These are phyloP conservation scores for Neofusicoccum ribis DNA, from an alignment of 2,329 filamentous ascomycete species.

Conservation along the genomic window DNA sequence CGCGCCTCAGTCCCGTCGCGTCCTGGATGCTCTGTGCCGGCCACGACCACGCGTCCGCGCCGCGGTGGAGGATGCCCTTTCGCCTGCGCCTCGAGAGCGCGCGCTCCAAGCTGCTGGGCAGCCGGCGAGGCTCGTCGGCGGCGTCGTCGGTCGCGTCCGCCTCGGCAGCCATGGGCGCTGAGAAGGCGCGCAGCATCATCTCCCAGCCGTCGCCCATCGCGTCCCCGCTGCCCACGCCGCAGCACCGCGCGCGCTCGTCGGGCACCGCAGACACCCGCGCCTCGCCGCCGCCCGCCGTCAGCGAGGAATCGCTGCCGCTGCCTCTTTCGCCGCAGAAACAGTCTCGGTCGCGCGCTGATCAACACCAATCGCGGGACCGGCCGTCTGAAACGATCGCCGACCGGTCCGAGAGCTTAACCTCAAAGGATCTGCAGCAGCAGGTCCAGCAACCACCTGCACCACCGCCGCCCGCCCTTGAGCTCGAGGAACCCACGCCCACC, in stretches of 20 bases:
- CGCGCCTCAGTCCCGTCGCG: background rate
- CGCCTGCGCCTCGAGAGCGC: slow-evolving; percentile 12
- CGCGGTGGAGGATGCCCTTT: slow-evolving; percentile 11
- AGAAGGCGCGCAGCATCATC: slow-evolving; percentile 10
- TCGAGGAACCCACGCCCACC: slow-evolving; percentile 38
- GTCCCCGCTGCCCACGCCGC: slow-evolving; percentile 5
- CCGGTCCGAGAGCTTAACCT: slow-evolving; percentile 24
- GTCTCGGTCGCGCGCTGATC: slow-evolving; percentile 5
- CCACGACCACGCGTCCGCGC: background rate
- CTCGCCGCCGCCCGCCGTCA: background rate
- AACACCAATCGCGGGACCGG: slow-evolving; percentile 16
- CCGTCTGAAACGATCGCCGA: slow-evolving; percentile 21
- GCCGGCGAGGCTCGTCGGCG: background rate
- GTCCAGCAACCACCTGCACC: slow-evolving; percentile 21
- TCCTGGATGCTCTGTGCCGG: slow-evolving; percentile 12
- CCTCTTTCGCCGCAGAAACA: slow-evolving; percentile 7
- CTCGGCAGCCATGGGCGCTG: background rate
- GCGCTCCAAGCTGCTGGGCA: slow-evolving; percentile 15
- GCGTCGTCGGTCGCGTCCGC: background rate
- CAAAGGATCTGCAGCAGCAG: slow-evolving; percentile 26
- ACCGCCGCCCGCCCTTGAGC: slow-evolving; percentile 26
- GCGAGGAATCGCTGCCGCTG: slow-evolving; percentile 12
- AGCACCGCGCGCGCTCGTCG: slow-evolving; percentile 2
- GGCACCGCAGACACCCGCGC: background rate
- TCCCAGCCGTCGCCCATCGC: background rate